Base-by-base conservation (phyloP, 345 rosid species). In the Hibiscus tridactylites region DNA sequence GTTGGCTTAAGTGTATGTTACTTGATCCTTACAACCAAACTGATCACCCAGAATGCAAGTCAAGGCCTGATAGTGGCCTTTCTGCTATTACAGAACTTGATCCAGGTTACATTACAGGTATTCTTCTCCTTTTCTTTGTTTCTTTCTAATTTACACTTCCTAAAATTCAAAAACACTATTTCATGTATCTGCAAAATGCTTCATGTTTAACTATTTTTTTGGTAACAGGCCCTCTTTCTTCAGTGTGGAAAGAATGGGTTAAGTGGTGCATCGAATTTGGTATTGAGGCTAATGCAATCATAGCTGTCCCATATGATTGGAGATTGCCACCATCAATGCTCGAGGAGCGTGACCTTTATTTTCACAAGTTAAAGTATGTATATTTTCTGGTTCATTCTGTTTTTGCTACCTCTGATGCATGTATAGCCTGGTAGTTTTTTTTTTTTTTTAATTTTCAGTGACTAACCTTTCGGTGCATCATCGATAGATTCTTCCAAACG, bases 201-300 rank as follows among this genome's bases (percentile, higher is more conserved):
- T 69, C 61, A 46, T 47, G 21, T 12, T 66, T 17, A 44, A 44
- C 47, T 42, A 61, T 54, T 65, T 53, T 37, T 37, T 53, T 64
- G 64, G 3, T 66, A 76, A 60, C 79, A 95, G 99, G 99, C 84
- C 96, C 98, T 26, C 93, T 95, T 61, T 95, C 97, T 58, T 90
- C 99, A 0, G 96, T 95, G 60, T 95, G 99, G 99, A 95, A 95
- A 85, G 97, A 95, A 58, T 95, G 99, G 98, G 82, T 95, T 72
- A 92, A 88, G 81, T 95, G 99, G 99, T 95, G 99, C 82, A 85
- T 95, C 75, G 92, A 92, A 84, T 92, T 95, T 72, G 99, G 99
- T 29, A 83, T 95, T 21, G 97, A 92, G 79, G 90, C 99, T 50
- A 90, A 95, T 84, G 92, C 96, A 37, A 90, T 95, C 47, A 83